Evolutionary conservation across 2,329 filamentous ascomycete species (phyloP).

Genomic region (Dothistroma pini): DNA sequence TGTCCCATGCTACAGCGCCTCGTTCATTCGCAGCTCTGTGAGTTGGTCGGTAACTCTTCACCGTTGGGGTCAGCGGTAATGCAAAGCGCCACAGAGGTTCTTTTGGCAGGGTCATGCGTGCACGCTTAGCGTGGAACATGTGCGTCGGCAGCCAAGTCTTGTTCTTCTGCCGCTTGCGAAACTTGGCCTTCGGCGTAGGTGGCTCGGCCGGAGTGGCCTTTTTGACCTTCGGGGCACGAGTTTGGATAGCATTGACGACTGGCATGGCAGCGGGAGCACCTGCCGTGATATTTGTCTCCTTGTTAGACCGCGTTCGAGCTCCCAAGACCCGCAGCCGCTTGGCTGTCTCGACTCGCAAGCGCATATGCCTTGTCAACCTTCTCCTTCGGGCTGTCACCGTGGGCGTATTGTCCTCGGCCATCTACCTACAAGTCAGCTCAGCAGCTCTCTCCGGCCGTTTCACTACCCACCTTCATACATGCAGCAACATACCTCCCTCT

Average conservation of each 20-base stretch:
- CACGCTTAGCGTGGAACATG: slow-evolving; percentile 87
- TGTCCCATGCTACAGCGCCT: slow-evolving; percentile 85
- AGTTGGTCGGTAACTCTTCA: slow-evolving; percentile 84
- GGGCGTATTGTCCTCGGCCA: slow-evolving; percentile 87
- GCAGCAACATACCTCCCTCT: slow-evolving; percentile 47
- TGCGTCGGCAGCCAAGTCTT: slow-evolving; percentile 97
- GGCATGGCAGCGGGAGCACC: not conserved
- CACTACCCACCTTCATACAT: slow-evolving; percentile 19
- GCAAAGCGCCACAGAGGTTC: slow-evolving; percentile 87
- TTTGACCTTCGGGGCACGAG: slow-evolving; percentile 61
- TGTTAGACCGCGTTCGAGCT: slow-evolving; percentile 38
- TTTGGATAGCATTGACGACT: slow-evolving; percentile 32
- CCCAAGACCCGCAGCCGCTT: slow-evolving; percentile 64
- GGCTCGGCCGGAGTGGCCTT: slow-evolving; percentile 66
- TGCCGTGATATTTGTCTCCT: slow-evolving; percentile 10
- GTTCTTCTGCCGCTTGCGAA: slow-evolving; percentile 76
- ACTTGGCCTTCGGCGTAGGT: slow-evolving; percentile 62
- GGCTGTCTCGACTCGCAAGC: slow-evolving; percentile 71
- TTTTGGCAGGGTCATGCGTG: slow-evolving; percentile 76
- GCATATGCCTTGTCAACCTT: slow-evolving; percentile 51
- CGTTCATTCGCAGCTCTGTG: slow-evolving; percentile 73
- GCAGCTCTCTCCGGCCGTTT: not conserved
- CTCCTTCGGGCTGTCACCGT: slow-evolving; percentile 64
- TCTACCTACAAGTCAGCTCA: slow-evolving; percentile 49
- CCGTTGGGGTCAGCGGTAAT: slow-evolving; percentile 76